Conservation (phyloP, 192 early-diverging fungal species). For the Endogone sp. region DNA sequence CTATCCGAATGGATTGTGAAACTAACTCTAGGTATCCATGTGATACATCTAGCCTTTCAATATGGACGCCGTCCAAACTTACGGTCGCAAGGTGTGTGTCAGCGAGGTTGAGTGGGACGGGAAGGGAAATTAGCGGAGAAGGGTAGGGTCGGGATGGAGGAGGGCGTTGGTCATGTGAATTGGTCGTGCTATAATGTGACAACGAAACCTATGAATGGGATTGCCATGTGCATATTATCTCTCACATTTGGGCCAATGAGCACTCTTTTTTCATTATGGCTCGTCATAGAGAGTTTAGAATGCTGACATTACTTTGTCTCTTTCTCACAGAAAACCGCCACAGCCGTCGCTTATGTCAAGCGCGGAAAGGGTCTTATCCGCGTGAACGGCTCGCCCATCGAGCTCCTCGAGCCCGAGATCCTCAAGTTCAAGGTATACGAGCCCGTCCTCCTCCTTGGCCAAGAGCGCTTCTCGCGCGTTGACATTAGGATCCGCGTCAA, state of each 20-base stretch:
- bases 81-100: slow-evolving; percentile 66
- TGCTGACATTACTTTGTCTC: slow-evolving; percentile 9
- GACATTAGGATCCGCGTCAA: slow-evolving; percentile 97
- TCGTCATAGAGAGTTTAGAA: not conserved
- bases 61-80: slow-evolving; percentile 73
- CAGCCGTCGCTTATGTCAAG: slow-evolving; percentile 99
- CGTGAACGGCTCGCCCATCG: slow-evolving; percentile 95
- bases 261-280: no score
- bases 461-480: slow-evolving; percentile 93
- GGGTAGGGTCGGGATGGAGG: no score
- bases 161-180: no score
- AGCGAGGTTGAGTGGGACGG: no score
- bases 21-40: not conserved
- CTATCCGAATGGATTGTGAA: not conserved
- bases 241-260: no score
- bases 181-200: no score
- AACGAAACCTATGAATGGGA: no score
- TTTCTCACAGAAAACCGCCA: slow-evolving; percentile 87
- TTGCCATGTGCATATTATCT: no score
- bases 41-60: not conserved
- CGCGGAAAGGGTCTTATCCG: slow-evolving; percentile 95
- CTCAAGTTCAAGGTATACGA: slow-evolving; percentile 98
- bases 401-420: slow-evolving; percentile 96
- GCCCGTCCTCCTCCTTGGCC: slow-evolving; percentile 92
- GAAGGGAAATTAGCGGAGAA: no score